A percentile compares a stretch with the other conserved stretches of the same genome.
These are phyloP conservation scores for Iberis pinnata DNA, from an alignment of 345 rosid species.

Conservation along the genomic window DNA sequence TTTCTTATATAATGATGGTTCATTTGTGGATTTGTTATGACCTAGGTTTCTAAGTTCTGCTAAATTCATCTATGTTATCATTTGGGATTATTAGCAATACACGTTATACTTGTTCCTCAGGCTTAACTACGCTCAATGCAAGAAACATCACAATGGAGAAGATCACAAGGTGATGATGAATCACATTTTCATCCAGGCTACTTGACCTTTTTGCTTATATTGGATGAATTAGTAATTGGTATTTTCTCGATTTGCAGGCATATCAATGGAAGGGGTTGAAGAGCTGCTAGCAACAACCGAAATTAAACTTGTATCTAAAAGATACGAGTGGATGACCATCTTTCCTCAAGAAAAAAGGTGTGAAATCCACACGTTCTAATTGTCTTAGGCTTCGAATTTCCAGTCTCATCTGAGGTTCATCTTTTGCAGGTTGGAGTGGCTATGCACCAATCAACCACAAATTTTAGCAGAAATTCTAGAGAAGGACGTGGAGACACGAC, in stretches of 20 bases:
- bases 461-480: conserved; percentile 54
- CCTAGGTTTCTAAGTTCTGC: conserved; percentile 51
- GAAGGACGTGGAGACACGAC: conserved; percentile 92
- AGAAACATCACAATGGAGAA: conserved; percentile 95
- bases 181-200: conserved; percentile 2
- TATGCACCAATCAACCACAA: conserved; percentile 56
- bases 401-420: conserved; percentile 7
- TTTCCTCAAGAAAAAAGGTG: conserved; percentile 90
- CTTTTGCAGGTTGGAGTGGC: conserved; percentile 58
- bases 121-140: conserved; percentile 75
- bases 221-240: conserved; percentile 9
- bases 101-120: conserved; percentile 30
- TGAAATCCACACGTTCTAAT: conserved; percentile 7
- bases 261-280: conserved; percentile 93
- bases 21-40: too few species aligned
- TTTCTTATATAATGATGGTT: too few species aligned
- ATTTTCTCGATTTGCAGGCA: conserved; percentile 45
- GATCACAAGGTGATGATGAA: conserved; percentile 55
- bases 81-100: background rate
- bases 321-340: conserved; percentile 99
- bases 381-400: background rate
- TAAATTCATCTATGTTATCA: background rate
- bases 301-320: conserved; percentile 55
- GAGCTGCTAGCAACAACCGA: conserved; percentile 68
- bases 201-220: background rate